These are phyloP conservation scores for Euphorbia lathyris DNA, from an alignment of 345 rosid genomes.

Conservation along the genomic window DNA sequence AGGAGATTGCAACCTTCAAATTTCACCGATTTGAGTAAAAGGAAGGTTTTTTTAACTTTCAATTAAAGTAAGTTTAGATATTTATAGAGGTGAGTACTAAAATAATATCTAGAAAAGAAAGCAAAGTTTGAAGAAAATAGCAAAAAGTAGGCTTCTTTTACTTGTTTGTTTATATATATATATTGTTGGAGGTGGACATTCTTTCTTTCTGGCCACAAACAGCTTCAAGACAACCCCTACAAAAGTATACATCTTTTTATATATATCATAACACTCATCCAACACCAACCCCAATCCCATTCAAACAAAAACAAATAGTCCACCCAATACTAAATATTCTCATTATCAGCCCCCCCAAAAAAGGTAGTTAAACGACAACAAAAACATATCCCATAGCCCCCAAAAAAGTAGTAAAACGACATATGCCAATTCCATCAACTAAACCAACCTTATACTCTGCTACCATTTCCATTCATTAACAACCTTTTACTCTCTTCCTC, in stretches of 20 bases:
- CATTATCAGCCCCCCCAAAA: conserved; percentile 9
- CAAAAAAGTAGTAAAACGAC: conserved; percentile 14
- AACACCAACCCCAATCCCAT: background rate
- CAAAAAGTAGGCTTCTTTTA: conserved; percentile 10
- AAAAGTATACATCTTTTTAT: background rate
- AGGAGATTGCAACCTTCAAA: too few relatives aligned
- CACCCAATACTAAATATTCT: background rate
- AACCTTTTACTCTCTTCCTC: conserved; percentile 20
- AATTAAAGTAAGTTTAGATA: too few relatives aligned
- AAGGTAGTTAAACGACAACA: conserved; percentile 12
- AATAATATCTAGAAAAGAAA: conserved; percentile 6
- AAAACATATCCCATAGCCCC: conserved; percentile 11
- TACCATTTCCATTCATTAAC: conserved; percentile 16
- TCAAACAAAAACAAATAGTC: background rate
- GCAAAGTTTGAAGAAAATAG: background rate
- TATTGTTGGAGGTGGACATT: conserved; percentile 2
- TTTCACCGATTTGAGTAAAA: too few relatives aligned
- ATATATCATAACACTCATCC: conserved; percentile 5
- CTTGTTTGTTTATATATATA: background rate
- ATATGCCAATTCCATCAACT: conserved; percentile 8
- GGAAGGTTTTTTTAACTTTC: too few relatives aligned
- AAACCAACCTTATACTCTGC: conserved; percentile 13
- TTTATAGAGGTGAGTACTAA: too few relatives aligned
- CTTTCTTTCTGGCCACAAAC: conserved; percentile 15
- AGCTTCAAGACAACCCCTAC: conserved; percentile 16